A percentile compares a stretch with the other conserved stretches of the same genome.
Conservation (phyloP, 1,139 yeast species). For the Saccharomyces hybrid region DNA sequence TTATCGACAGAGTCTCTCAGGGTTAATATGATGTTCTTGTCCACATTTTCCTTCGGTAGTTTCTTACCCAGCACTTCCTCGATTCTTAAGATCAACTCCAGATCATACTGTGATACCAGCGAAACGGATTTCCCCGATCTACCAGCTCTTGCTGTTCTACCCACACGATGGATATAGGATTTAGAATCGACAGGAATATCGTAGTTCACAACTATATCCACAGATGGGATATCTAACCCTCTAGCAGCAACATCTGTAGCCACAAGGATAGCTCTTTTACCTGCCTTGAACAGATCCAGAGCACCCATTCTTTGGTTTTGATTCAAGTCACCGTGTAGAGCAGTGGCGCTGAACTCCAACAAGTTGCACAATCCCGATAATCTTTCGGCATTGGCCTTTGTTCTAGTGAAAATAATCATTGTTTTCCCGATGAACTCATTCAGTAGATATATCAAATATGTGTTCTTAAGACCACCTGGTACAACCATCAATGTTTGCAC, state of each 20-base stretch:
- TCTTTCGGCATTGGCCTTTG: slow-evolving; percentile 92
- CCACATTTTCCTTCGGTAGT: slow-evolving; percentile 75
- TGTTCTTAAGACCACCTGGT: slow-evolving; percentile 88
- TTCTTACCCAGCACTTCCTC: slow-evolving; percentile 80
- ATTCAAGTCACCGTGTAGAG: slow-evolving; percentile 87
- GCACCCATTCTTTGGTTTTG: slow-evolving; percentile 93
- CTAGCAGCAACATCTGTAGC: slow-evolving; percentile 99
- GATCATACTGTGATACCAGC: slow-evolving; percentile 87
- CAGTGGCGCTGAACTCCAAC: slow-evolving; percentile 82
- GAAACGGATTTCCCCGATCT: slow-evolving; percentile 88
- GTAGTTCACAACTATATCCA: slow-evolving; percentile 85
- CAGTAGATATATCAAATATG: slow-evolving; percentile 70
- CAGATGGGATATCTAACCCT: slow-evolving; percentile 93
- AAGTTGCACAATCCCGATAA: slow-evolving; percentile 74
- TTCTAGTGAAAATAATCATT: slow-evolving; percentile 82
- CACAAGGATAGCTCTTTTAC: slow-evolving; percentile 70
- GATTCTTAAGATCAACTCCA: slow-evolving; percentile 78
- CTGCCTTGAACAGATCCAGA: slow-evolving; percentile 82
- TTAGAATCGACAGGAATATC: slow-evolving; percentile 98
- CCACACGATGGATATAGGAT: slow-evolving; percentile 94
- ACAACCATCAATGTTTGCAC: slow-evolving; percentile 85
- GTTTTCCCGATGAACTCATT: slow-evolving; percentile 84
- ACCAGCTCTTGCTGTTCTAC: slow-evolving; percentile 98
- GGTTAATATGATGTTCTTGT: slow-evolving; percentile 68
- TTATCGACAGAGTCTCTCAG: slow-evolving; percentile 83